These are phyloP conservation scores for Stropharia rugosoannulata DNA, from an alignment of 768 basidiomycete genomes.

Conservation along the genomic window DNA sequence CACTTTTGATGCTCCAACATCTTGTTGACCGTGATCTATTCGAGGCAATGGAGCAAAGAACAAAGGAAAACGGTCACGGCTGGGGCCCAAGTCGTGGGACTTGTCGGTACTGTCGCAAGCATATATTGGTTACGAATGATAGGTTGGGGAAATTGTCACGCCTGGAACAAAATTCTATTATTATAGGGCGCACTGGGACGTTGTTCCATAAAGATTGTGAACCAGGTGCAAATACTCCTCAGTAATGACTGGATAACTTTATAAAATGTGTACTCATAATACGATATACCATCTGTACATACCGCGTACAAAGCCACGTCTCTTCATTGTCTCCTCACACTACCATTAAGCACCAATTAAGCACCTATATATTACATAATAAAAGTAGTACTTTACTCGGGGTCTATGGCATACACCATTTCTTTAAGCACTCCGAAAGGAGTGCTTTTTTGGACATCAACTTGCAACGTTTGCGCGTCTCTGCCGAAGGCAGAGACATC, in stretches of 20 bases:
- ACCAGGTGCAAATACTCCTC: slow-evolving; percentile 11
- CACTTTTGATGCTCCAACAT: slow-evolving; percentile 81
- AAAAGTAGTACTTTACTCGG: slow-evolving; percentile 20
- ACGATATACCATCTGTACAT: too few species aligned
- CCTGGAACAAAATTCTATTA: slow-evolving; percentile 8
- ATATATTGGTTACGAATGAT: slow-evolving; percentile 21
- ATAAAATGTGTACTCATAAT: slow-evolving; percentile 4
- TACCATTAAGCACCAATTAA: too few species aligned
- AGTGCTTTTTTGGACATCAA: slow-evolving; percentile 53
- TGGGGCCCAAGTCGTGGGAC: slow-evolving; percentile 53
- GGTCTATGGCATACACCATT: slow-evolving; percentile 52
- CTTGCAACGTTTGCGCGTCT: slow-evolving; percentile 71
- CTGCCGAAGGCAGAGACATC: slow-evolving; percentile 85
- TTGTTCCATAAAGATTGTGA: slow-evolving; percentile 54
- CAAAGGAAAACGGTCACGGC: slow-evolving; percentile 56
- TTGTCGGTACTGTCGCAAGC: slow-evolving; percentile 55
- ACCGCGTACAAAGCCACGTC: neutral
- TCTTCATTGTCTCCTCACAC: neutral
- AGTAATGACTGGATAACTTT: neutral
- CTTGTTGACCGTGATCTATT: slow-evolving; percentile 84
- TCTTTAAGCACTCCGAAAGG: slow-evolving; percentile 56
- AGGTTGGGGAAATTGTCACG: neutral
- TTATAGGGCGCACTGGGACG: slow-evolving; percentile 45
- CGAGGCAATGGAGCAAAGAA: slow-evolving; percentile 60
- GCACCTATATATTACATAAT: neutral